Percentiles rank a stretch among this genome's conserved stretches.
These are phyloP conservation scores for Trichoderma guizhouense DNA, from an alignment of 2,329 filamentous ascomycete species.

Conservation along the genomic window DNA sequence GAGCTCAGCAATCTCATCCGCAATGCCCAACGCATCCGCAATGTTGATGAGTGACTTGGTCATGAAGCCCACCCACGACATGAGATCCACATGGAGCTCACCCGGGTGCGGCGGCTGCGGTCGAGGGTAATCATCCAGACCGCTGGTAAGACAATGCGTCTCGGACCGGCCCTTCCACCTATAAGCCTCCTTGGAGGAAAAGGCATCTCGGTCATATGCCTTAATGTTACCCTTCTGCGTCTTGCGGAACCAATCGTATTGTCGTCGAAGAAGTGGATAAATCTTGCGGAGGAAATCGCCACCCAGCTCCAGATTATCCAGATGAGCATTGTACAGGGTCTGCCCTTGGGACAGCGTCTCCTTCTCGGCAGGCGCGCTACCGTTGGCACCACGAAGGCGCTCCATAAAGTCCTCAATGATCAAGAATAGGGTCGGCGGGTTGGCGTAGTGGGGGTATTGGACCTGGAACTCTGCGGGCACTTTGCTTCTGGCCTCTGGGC, in stretches of 20 bases:
- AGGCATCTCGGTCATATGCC: slow-evolving; percentile 84
- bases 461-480: slow-evolving; percentile 90
- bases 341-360: slow-evolving; percentile 43
- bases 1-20: slow-evolving; percentile 73
- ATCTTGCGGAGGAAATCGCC: slow-evolving; percentile 70
- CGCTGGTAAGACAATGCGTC: slow-evolving; percentile 84
- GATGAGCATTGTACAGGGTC: slow-evolving; percentile 58
- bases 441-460: slow-evolving; percentile 96
- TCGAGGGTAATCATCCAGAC: slow-evolving; percentile 93
- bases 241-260: slow-evolving; percentile 92
- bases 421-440: slow-evolving; percentile 91
- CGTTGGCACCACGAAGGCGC: slow-evolving; percentile 61
- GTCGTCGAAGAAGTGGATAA: slow-evolving; percentile 82
- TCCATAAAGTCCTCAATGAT: slow-evolving; percentile 81
- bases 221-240: slow-evolving; percentile 90
- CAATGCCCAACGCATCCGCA: slow-evolving; percentile 68
- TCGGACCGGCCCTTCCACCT: slow-evolving; percentile 90
- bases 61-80: slow-evolving; percentile 98
- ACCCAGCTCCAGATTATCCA: slow-evolving; percentile 65
- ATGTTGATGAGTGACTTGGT: slow-evolving; percentile 79
- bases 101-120: slow-evolving; percentile 91
- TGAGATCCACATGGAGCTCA: slow-evolving; percentile 90
- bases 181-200: slow-evolving; percentile 87
- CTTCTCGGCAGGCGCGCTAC: slow-evolving; percentile 40
- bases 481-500: slow-evolving; percentile 87